phyloP scores from a whole-genome alignment of 1,284 basidiomycete species.

The Ganoderma lucidum region DNA sequence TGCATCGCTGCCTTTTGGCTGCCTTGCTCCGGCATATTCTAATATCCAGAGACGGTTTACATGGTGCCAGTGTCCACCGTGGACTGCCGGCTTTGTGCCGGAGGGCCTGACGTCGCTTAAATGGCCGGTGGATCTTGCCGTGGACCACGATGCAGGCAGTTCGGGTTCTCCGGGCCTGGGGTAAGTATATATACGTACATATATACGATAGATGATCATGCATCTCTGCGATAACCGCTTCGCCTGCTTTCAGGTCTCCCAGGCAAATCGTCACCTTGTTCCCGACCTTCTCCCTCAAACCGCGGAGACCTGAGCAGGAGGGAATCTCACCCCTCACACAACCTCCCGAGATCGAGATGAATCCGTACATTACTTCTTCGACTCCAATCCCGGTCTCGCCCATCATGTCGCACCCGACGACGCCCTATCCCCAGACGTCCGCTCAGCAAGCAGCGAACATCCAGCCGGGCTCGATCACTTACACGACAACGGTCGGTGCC shows the following conservation, averaged over 20 bases:
- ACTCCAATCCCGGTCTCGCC: slow-evolving; percentile 36
- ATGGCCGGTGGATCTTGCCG: slow-evolving; percentile 37
- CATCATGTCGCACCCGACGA: slow-evolving; percentile 29
- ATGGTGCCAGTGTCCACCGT: neutral
- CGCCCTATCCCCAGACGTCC: slow-evolving; percentile 26
- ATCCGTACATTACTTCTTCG: slow-evolving; percentile 29
- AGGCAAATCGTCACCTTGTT: slow-evolving; percentile 17
- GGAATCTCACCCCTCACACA: slow-evolving; percentile 7
- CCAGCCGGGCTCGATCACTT: slow-evolving; percentile 69
- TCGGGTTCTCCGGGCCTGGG: slow-evolving; percentile 28
- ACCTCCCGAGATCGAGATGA: slow-evolving; percentile 25
- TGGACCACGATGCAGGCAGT: slow-evolving; percentile 33
- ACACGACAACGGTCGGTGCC: slow-evolving; percentile 64
- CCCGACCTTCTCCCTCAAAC: neutral
- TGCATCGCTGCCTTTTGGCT: neutral
- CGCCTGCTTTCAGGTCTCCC: slow-evolving; percentile 18
- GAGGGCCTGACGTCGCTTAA: slow-evolving; percentile 27
- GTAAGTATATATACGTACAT: slow-evolving; percentile 28
- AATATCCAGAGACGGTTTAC: too few species aligned
- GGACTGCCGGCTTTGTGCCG: neutral
- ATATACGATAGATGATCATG: slow-evolving; percentile 21
- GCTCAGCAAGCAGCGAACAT: slow-evolving; percentile 44
- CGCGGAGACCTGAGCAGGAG: neutral
- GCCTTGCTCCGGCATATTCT: too few species aligned
- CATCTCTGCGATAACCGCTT: slow-evolving; percentile 31